Base-by-base conservation (phyloP, 2,329 filamentous ascomycete species). In the Rhynchosporium agropyri region DNA sequence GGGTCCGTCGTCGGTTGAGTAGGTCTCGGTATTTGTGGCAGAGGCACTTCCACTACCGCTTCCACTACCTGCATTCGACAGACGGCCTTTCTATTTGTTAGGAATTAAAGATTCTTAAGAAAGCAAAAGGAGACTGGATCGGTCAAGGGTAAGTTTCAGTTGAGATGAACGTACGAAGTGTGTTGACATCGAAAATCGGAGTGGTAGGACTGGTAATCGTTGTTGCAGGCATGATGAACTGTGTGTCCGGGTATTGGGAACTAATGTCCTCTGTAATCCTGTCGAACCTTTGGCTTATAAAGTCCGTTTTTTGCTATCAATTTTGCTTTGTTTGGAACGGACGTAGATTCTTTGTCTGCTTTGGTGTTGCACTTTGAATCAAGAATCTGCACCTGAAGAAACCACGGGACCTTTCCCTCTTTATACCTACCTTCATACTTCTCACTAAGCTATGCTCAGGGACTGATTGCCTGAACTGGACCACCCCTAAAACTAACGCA, bases 331-430 rank as follows among this genome's bases (percentile, higher is more conserved):
- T 46, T 46, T n/a, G 43, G n/a, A 20, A 28, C n/a, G n/a, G 43
- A 9, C 6, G 8, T 20, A 8, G 15, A 8, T 26, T 20, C n/a
- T 28, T n/a, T 45, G 42, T 45, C 42, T 45, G 42, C 15, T 38
- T 33, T 40, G 50, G 33, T 54, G n/a, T 7, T 54, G n/a, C 42
- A 38, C 40, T n/a, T 40, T 26, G 20, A 40, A 38, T 53, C 29
- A 38, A 36, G 15, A 31, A 38, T 40, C 20, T 12, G 20, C 26
- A 26, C n/a, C n/a, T 15, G 51, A 42, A 33, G 50, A 29, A 54
- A 40, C 51, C 36, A 54, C 50, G 50, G 50, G 50, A 53, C 33
- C 50, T 40, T 26, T n/a, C 58, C 46, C 49, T 50, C 55, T 31
- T 48, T 58, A 45, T 48, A 45, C 31, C 29, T 10, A 20, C 40